Conservation (phyloP, 148 eudicot genomes). For the Nepenthes gracilis region DNA sequence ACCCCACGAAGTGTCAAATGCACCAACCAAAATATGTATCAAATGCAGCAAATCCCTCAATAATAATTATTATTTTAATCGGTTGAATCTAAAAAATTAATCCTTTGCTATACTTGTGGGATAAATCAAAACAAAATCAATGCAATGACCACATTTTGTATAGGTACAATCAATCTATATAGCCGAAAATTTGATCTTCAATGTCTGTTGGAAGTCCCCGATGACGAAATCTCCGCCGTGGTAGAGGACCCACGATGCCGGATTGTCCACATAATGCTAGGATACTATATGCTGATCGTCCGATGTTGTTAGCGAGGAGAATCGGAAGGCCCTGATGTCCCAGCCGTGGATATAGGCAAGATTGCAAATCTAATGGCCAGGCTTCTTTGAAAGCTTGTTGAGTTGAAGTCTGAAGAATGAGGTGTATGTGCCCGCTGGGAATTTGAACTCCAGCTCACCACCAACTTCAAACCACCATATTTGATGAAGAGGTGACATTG, state of each 20-base stretch:
- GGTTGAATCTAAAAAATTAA: too few relatives aligned
- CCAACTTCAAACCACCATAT: slow-evolving; percentile 89
- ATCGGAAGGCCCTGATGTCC: slow-evolving; percentile 54
- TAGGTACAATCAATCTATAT: slow-evolving; percentile 89
- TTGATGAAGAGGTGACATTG: slow-evolving; percentile 33
- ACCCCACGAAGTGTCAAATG: too few relatives aligned
- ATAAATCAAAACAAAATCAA: slow-evolving; percentile 41
- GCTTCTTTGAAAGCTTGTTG: slow-evolving; percentile 39
- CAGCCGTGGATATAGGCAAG: slow-evolving; percentile 65
- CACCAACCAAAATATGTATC: too few relatives aligned
- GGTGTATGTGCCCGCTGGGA: slow-evolving; percentile 66
- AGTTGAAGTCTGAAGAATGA: slow-evolving; percentile 64
- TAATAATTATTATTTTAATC: too few relatives aligned
- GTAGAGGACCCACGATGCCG: slow-evolving; percentile 54
- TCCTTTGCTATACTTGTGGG: too few relatives aligned
- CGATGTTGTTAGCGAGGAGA: slow-evolving; percentile 38
- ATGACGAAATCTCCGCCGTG: slow-evolving; percentile 67
- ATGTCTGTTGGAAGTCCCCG: slow-evolving; percentile 22
- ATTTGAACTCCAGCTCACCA: slow-evolving; percentile 69
- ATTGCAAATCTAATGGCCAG: slow-evolving; percentile 42
- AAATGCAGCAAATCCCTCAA: too few relatives aligned
- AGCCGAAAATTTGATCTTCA: slow-evolving; percentile 52
- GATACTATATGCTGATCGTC: slow-evolving; percentile 54
- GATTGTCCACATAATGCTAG: slow-evolving; percentile 33
- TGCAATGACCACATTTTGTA: slow-evolving; percentile 69